These are phyloP conservation scores for Cyberlindnera americana DNA, from an alignment of 805 yeast species.

Conservation along the genomic window DNA sequence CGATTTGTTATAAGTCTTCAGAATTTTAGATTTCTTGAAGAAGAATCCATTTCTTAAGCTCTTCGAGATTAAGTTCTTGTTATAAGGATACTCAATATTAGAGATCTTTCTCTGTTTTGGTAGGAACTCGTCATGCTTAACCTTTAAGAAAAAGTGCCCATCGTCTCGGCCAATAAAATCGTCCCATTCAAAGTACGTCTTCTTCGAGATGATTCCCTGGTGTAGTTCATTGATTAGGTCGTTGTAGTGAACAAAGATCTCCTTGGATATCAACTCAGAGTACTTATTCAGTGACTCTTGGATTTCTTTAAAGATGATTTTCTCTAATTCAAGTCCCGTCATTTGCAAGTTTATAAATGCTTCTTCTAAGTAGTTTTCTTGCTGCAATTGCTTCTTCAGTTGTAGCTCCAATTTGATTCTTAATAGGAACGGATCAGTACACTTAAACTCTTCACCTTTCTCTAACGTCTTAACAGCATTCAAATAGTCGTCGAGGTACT, in stretches of 20 bases:
- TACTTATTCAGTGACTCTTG: conserved; percentile 75
- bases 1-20: conserved; percentile 81
- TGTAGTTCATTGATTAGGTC: conserved; percentile 62
- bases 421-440: conserved; percentile 76
- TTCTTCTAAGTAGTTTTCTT: conserved; percentile 83
- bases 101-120: conserved; percentile 53
- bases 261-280: conserved; percentile 66
- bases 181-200: conserved; percentile 83
- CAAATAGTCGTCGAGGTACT: conserved; percentile 48
- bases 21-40: conserved; percentile 83
- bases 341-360: conserved; percentile 83
- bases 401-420: conserved; percentile 70
- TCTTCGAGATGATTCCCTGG: conserved; percentile 66
- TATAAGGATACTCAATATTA: conserved; percentile 65
- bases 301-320: conserved; percentile 79
- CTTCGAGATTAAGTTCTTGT: conserved; percentile 60
- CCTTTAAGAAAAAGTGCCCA: conserved; percentile 44
- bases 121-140: conserved; percentile 42
- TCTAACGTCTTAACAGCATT: conserved; percentile 57
- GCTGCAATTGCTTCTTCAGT: conserved; percentile 70
- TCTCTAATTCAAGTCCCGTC: conserved; percentile 83
- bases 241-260: conserved; percentile 66
- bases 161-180: conserved; percentile 68
- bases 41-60: conserved; percentile 73
- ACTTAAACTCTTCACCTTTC: conserved; percentile 36